These are phyloP conservation scores for Paecilomyces sp. DNA, from an alignment of 2,329 filamentous ascomycete genomes.

Conservation along the genomic window DNA sequence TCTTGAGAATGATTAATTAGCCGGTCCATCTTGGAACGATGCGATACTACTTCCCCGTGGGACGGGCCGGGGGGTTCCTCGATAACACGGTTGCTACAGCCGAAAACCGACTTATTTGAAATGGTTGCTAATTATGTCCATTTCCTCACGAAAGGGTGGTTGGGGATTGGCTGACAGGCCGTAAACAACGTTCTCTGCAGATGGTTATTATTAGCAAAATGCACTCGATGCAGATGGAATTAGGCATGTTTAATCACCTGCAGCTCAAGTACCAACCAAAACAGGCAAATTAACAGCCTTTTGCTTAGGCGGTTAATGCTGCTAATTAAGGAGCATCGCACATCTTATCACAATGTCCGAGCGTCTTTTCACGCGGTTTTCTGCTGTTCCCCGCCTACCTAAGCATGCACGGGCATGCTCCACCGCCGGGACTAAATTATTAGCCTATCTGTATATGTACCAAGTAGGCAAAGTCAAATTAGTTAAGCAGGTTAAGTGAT, in stretches of 20 bases:
- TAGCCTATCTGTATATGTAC: not conserved
- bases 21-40: not conserved
- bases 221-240: constrained; percentile 1
- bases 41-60: not conserved
- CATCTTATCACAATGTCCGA: constrained; percentile 10
- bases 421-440: constrained; percentile 6
- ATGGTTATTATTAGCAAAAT: constrained; percentile 3
- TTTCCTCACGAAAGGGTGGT: not conserved
- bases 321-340: constrained; percentile 15
- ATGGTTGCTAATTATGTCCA: constrained; percentile 6
- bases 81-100: not conserved
- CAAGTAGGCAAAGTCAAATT: not conserved
- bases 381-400: constrained; percentile 3
- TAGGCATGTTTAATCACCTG: not conserved
- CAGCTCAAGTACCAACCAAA: not conserved
- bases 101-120: not conserved
- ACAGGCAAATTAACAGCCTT: constrained; percentile 5
- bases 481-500: not conserved
- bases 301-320: constrained; percentile 9
- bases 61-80: not conserved
- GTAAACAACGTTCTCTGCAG: not conserved
- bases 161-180: not conserved
- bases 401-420: constrained; percentile 3
- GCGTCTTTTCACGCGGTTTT: constrained; percentile 3
- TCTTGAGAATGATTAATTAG: not conserved